phyloP scores from a whole-genome alignment of 2,329 filamentous ascomycete genomes.

The Biscogniauxia marginata region DNA sequence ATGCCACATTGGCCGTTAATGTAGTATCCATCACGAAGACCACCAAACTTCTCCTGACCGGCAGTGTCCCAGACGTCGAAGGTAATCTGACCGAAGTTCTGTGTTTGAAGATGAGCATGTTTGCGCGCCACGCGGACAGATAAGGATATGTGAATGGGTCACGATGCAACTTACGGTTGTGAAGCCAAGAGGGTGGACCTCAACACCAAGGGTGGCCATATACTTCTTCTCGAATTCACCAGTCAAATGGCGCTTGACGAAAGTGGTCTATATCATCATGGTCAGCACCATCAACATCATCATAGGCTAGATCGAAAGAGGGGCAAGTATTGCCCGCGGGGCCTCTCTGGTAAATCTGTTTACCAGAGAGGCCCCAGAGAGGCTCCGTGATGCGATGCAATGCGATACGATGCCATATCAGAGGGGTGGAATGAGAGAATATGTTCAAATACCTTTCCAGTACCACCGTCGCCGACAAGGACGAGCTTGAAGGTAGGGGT shows the following conservation, averaged over 20 bases:
- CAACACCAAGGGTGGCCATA: conserved; percentile 98
- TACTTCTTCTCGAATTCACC: conserved; percentile 99
- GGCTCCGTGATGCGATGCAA: background rate
- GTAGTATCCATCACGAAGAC: conserved; percentile 99
- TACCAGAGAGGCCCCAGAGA: conserved; percentile 1
- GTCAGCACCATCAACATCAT: conserved; percentile 19
- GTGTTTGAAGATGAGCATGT: conserved; percentile 25
- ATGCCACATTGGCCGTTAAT: conserved; percentile 99
- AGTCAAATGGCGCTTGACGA: conserved; percentile 99
- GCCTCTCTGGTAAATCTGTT: conserved; percentile 9
- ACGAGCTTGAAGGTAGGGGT: conserved; percentile 98
- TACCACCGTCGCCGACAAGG: conserved; percentile 98
- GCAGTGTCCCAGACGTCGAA: conserved; percentile 99
- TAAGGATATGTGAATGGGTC: conserved; percentile 11
- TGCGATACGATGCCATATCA: conserved; percentile 8
- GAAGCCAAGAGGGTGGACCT: conserved; percentile 98
- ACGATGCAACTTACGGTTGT: conserved; percentile 73
- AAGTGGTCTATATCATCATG: conserved; percentile 73
- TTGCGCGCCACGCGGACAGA: conserved; percentile 16
- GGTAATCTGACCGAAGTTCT: conserved; percentile 94
- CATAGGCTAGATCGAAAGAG: conserved; percentile 16
- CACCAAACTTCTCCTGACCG: conserved; percentile 99
- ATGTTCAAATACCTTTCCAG: conserved; percentile 79
- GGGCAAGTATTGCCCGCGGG: conserved; percentile 20
- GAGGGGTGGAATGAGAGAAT: conserved; percentile 4